These are phyloP conservation scores for Haplosporangium gracile DNA, from an alignment of 192 early-diverging fungal genomes.

Conservation along the genomic window DNA sequence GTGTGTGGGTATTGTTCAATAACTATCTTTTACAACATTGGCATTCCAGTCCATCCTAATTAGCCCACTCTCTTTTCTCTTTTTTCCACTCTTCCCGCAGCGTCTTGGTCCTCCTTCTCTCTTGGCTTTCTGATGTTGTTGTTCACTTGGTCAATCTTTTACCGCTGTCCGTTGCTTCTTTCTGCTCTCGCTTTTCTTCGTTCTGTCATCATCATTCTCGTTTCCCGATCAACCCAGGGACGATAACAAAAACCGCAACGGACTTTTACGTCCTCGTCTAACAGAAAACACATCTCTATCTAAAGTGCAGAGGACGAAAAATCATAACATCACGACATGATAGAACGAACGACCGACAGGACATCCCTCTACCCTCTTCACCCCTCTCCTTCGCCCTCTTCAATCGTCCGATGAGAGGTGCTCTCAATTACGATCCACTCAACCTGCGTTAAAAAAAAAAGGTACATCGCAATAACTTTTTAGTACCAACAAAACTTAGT, in stretches of 20 bases:
- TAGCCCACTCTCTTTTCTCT: neutral
- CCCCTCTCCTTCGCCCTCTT: neutral
- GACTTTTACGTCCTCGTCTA: neutral
- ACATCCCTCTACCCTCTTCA: neutral
- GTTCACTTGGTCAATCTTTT: neutral
- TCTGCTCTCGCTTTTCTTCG: neutral
- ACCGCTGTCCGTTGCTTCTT: neutral
- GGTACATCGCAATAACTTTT: neutral
- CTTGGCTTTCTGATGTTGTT: neutral
- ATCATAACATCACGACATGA: neutral
- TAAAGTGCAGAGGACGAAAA: neutral
- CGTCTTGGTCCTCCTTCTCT: neutral
- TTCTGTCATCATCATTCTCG: neutral
- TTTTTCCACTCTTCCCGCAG: neutral
- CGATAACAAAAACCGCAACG: neutral
- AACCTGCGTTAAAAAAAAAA: neutral
- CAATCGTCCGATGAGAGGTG: neutral
- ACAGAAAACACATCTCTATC: neutral
- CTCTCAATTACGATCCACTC: neutral
- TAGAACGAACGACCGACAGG: neutral
- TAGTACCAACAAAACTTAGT: neutral
- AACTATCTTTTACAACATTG: neutral
- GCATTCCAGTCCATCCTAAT: constrained; percentile 2
- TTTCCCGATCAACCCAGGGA: neutral
- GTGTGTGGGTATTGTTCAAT: too few relatives aligned